Evolutionary conservation across 1,139 yeast species (phyloP).

Genomic region (Saccharomyces hybrid): DNA sequence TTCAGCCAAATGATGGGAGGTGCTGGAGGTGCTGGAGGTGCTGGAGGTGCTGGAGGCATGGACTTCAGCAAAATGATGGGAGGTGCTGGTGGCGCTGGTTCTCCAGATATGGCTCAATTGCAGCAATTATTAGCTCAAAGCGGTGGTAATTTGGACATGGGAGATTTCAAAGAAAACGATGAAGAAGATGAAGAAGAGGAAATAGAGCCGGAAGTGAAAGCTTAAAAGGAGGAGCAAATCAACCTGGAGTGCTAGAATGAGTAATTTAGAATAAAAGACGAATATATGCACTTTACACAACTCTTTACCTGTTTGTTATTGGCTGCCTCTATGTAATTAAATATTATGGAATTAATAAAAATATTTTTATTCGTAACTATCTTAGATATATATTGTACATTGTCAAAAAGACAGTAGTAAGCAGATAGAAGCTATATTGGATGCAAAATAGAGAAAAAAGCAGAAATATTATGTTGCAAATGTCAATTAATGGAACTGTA

Average conservation of each 20-base stretch:
- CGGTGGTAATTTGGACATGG: constrained; percentile 3
- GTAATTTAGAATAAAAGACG: neutral
- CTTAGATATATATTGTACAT: neutral
- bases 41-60: constrained; percentile 32
- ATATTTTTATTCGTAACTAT: neutral
- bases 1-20: constrained; percentile 30
- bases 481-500: neutral
- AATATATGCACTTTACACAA: neutral
- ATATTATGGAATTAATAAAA: neutral
- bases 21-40: constrained; percentile 30
- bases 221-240: neutral
- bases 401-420: neutral
- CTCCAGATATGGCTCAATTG: constrained; percentile 29
- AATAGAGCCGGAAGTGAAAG: constrained; percentile 6
- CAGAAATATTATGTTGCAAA: neutral
- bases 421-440: neutral
- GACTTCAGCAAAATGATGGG: constrained; percentile 25
- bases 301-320: neutral
- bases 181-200: constrained; percentile 8
- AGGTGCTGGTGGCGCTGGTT: constrained; percentile 32
- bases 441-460: neutral
- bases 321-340: neutral
- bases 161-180: constrained; percentile 6
- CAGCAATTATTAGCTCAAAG: constrained; percentile 8
- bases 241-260: neutral